phyloP scores from a whole-genome alignment of 2,329 filamentous ascomycete species.

The Alternaria arborescens region DNA sequence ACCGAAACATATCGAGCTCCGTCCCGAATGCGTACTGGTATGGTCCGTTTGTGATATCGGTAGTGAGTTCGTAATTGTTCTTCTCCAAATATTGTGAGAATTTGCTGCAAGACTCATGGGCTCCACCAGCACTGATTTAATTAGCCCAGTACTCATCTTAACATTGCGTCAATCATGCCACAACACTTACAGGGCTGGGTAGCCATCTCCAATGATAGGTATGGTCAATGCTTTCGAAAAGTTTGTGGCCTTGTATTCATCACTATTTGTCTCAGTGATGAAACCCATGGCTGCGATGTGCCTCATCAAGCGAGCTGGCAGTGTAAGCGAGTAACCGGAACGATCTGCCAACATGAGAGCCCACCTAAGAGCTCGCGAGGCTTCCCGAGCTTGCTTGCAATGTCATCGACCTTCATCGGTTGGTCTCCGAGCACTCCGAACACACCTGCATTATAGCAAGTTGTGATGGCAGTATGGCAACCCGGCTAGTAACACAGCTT shows the following conservation, averaged over 20 bases:
- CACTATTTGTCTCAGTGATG: neutral
- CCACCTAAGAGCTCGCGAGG: neutral
- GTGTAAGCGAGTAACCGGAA: neutral
- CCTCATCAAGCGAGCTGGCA: neutral
- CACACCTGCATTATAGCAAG: constrained; percentile 4
- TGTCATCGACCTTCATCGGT: neutral
- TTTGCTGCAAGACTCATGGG: neutral
- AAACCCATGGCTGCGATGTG: constrained; percentile 6
- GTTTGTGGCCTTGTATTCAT: neutral
- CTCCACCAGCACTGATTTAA: constrained; percentile 1
- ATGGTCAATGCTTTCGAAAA: neutral
- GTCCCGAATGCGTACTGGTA: neutral
- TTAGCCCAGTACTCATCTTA: neutral
- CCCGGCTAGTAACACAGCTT: neutral
- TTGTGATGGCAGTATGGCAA: neutral
- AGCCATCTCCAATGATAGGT: constrained; percentile 1
- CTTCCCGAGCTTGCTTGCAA: neutral
- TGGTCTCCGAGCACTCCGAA: neutral
- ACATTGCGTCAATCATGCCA: neutral
- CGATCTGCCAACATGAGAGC: neutral
- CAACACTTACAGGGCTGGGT: constrained; percentile 1
- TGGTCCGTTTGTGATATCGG: neutral
- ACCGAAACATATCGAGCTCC: neutral
- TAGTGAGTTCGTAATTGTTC: neutral
- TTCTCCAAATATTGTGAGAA: constrained; percentile 4